Evolutionary conservation across 176 grass and related monocot species (phyloP), one percentile per base, ranked within the genome.

Genomic region (Oryza officinalis): DNA sequence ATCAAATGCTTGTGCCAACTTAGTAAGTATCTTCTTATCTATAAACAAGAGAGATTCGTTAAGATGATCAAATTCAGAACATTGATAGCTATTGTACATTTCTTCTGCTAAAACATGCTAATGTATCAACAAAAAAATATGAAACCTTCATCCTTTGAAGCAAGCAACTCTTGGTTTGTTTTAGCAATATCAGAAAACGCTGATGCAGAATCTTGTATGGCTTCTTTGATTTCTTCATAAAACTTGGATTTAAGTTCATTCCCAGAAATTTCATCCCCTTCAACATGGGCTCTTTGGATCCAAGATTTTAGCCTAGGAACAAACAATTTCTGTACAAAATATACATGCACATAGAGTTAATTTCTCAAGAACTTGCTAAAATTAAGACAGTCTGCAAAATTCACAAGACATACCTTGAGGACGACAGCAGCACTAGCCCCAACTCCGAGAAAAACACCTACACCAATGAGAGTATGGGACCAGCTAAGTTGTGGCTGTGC

Each of bases 121-220:
- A 41, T 40, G 69, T 69, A 70, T 83, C 20, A 70, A 63, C 72
- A 79, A 38, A 27, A 45, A 69, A 73, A 27, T 76, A 45, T 57
- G 43, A 81, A 78, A 98, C 96, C 96, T 95, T 98, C 96, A 46
- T 76, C 88, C 87, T 89, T 98, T 63, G 91, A 84, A 80, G 84
- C 70, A 73, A 98, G 79, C 26, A 98, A 81, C 66, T 98, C 91
- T 90, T 98, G 80, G 57, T 87, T 95, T 72, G 85, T 87, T 91
- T 84, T 92, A 86, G 96, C 87, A 47, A 95, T 76, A 71, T 81
- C 59, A 85, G 93, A 88, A 82, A 88, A 81, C 31, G 95, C 90
- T 73, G 85, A 88, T 13, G 88, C 80, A 72, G 92, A 94, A 64
- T 83, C 76, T 83, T 95, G 88, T 82, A 94, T 83, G 72, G 90